Evolutionary conservation across 345 rosid species (phyloP).

Genomic region (Gossypium thurberi): DNA sequence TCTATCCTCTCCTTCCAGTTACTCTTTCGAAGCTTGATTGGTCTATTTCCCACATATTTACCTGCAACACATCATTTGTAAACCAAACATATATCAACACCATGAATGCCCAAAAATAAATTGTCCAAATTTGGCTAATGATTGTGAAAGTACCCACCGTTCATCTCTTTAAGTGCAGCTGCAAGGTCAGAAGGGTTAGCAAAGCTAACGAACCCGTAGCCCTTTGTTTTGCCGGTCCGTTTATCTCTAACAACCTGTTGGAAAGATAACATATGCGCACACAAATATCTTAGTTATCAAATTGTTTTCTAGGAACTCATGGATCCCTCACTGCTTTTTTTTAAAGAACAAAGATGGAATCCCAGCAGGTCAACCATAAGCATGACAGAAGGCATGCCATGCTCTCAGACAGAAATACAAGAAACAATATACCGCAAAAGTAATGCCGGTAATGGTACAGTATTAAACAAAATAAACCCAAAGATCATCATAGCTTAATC

Average conservation of each 20-base stretch:
- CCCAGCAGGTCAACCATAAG: not conserved
- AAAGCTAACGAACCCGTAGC: conserved; percentile 97
- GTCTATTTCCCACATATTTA: conserved; percentile 95
- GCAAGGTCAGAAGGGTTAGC: conserved; percentile 80
- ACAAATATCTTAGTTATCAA: not conserved
- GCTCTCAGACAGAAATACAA: not conserved
- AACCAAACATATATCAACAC: not conserved
- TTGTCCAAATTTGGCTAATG: not conserved
- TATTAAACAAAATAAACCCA: not conserved
- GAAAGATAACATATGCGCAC: not conserved
- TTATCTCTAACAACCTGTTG: conserved; percentile 91
- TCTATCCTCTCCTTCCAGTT: conserved; percentile 96
- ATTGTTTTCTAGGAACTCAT: not conserved
- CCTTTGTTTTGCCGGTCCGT: conserved; percentile 96
- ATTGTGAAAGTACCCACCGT: conserved; percentile 39
- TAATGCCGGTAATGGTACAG: not conserved
- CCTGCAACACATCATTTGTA: conserved; percentile 37
- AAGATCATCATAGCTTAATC: not conserved
- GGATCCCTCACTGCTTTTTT: not conserved
- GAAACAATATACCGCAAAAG: not conserved
- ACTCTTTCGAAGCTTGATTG: conserved; percentile 90
- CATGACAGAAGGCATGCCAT: not conserved
- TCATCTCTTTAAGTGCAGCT: conserved; percentile 91
- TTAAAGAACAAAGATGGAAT: not conserved
- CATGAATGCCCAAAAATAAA: not conserved